These are phyloP conservation scores for Ogataea saltuana DNA, from an alignment of 805 yeast genomes.

Conservation along the genomic window DNA sequence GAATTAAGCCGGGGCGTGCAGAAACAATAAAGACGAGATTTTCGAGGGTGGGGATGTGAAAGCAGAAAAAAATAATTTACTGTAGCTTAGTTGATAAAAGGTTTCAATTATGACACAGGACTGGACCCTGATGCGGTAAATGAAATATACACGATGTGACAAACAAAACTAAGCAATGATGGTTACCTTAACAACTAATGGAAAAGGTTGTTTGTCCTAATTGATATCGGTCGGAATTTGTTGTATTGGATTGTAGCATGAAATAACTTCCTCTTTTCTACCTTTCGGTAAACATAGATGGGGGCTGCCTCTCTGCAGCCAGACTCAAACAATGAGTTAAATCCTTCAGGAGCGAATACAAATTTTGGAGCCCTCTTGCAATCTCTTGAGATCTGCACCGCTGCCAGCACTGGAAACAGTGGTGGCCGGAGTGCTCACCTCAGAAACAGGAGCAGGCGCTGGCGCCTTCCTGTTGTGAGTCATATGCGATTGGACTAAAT, in stretches of 20 bases:
- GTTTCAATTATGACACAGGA: slow-evolving; percentile 5
- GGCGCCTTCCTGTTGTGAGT: slow-evolving; percentile 70
- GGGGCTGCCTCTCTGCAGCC: neutral
- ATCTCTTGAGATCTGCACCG: slow-evolving; percentile 43
- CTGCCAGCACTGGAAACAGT: slow-evolving; percentile 31
- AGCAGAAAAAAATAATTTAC: too few relatives aligned
- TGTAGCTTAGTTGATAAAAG: neutral
- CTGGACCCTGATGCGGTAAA: slow-evolving; percentile 2
- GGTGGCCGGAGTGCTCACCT: slow-evolving; percentile 31
- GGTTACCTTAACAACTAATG: neutral
- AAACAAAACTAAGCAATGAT: slow-evolving; percentile 2
- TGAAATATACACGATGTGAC: slow-evolving; percentile 6
- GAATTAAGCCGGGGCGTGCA: slow-evolving; percentile 2
- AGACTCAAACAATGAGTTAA: neutral
- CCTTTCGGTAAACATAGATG: neutral
- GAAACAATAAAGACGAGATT: neutral
- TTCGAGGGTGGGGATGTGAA: too few relatives aligned
- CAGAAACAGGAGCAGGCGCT: slow-evolving; percentile 28
- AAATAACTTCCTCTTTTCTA: neutral
- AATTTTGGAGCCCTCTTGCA: slow-evolving; percentile 70
- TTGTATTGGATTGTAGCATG: neutral
- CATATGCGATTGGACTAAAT: slow-evolving; percentile 97
- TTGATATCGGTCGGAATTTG: neutral
- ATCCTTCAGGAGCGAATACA: slow-evolving; percentile 62
- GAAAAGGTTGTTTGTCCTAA: neutral